Percentiles rank a stretch among this genome's conserved stretches.
These are phyloP conservation scores for Zygoascus flipseniorum DNA, from an alignment of 805 yeast species.

Conservation along the genomic window DNA sequence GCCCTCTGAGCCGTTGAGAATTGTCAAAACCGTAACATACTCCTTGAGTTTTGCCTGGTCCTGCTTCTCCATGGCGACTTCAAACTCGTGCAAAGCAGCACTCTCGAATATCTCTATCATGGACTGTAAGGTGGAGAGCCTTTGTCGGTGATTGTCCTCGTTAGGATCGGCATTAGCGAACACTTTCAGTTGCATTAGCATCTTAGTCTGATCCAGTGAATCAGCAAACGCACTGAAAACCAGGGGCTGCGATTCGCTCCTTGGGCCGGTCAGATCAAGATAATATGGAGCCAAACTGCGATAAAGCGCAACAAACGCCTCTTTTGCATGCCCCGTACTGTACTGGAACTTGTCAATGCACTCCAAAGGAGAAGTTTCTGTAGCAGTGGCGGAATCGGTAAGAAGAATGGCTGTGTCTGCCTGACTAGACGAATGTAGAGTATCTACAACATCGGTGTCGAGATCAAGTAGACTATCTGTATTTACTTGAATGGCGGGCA, in stretches of 20 bases:
- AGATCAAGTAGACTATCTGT: not conserved
- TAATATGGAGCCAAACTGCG: conserved; percentile 37
- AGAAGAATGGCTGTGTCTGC: not conserved
- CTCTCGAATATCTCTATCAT: conserved; percentile 62
- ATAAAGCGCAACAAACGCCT: conserved; percentile 23
- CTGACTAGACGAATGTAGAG: not conserved
- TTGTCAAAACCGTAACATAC: conserved; percentile 26
- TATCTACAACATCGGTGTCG: not conserved
- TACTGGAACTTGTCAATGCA: conserved; percentile 11
- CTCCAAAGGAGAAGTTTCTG: conserved; percentile 6
- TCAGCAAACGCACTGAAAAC: conserved; percentile 40
- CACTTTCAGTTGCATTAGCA: conserved; percentile 34
- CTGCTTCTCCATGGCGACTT: conserved; percentile 41
- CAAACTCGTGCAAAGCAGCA: conserved; percentile 62
- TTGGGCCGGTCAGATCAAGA: conserved; percentile 35
- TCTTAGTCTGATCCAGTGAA: conserved; percentile 45
- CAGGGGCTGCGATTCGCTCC: conserved; percentile 33
- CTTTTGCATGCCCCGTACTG: conserved; percentile 12
- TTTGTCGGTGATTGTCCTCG: conserved; percentile 29
- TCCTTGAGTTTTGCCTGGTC: conserved; percentile 34
- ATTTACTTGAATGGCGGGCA: not conserved
- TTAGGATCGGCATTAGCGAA: conserved; percentile 31
- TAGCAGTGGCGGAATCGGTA: not conserved
- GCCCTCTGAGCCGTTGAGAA: conserved; percentile 28
- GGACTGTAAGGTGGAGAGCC: conserved; percentile 36